These are phyloP conservation scores for Pisolithus albus DNA, from an alignment of 768 basidiomycete species.

Conservation along the genomic window DNA sequence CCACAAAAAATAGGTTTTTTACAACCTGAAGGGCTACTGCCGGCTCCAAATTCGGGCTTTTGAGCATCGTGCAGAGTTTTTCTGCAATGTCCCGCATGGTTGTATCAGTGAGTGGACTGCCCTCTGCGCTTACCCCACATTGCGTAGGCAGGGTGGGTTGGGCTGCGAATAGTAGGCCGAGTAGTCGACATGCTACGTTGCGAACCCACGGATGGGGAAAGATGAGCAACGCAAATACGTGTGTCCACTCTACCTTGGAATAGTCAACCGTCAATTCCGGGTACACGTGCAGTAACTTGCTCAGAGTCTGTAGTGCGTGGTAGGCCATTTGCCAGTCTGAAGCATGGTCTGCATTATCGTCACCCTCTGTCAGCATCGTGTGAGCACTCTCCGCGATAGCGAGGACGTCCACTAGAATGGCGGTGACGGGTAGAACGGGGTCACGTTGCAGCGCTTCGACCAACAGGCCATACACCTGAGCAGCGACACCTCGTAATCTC, in stretches of 20 bases:
- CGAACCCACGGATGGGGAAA: slow-evolving; percentile 97
- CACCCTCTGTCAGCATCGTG: slow-evolving; percentile 28
- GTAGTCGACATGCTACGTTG: slow-evolving; percentile 64
- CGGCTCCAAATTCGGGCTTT: slow-evolving; percentile 72
- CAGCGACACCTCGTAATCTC: slow-evolving; percentile 63
- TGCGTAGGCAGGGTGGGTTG: slow-evolving; percentile 29
- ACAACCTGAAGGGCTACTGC: slow-evolving; percentile 74
- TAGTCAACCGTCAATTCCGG: slow-evolving; percentile 42
- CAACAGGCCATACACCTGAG: slow-evolving; percentile 78
- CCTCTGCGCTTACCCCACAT: neutral
- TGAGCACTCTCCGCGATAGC: slow-evolving; percentile 14
- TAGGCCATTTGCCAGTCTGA: slow-evolving; percentile 80
- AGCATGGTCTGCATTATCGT: slow-evolving; percentile 44
- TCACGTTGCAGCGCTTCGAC: slow-evolving; percentile 58
- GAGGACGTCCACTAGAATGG: slow-evolving; percentile 53
- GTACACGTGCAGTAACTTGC: slow-evolving; percentile 55
- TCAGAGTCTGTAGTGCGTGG: slow-evolving; percentile 61
- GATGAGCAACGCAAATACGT: slow-evolving; percentile 58
- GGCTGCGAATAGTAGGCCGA: slow-evolving; percentile 63
- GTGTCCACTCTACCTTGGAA: slow-evolving; percentile 53
- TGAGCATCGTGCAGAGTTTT: slow-evolving; percentile 71
- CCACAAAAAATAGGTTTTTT: slow-evolving; percentile 91
- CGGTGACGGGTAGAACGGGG: slow-evolving; percentile 36
- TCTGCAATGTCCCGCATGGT: slow-evolving; percentile 66
- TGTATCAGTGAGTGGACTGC: slow-evolving; percentile 44